A percentile compares a stretch with the other conserved stretches of the same genome.
Evolutionary conservation across 805 yeast genomes (phyloP).

Genomic region (Lachancea sp.): DNA sequence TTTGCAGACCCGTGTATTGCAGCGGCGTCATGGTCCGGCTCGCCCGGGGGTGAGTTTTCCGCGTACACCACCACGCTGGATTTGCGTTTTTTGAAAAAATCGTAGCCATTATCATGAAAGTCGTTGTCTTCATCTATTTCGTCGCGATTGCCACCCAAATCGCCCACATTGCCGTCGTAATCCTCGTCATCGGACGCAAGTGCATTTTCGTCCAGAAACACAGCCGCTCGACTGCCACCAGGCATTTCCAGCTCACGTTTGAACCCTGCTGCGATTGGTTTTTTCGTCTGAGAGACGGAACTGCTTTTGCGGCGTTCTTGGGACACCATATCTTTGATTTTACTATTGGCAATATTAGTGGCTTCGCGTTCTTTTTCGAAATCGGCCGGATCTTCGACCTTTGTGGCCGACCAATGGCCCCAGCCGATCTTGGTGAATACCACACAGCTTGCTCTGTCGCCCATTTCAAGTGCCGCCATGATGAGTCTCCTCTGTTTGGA

Average conservation of each 20-base stretch:
- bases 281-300: conserved; percentile 16
- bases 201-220: conserved; percentile 38
- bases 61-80: conserved; percentile 26
- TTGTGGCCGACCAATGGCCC: conserved; percentile 85
- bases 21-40: conserved; percentile 14
- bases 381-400: conserved; percentile 33
- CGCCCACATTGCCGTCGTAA: conserved; percentile 29
- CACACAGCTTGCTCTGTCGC: conserved; percentile 46
- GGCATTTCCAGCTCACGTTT: conserved; percentile 24
- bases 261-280: neutral
- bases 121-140: conserved; percentile 24
- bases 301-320: conserved; percentile 30
- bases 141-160: neutral
- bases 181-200: conserved; percentile 30
- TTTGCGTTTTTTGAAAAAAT: conserved; percentile 20
- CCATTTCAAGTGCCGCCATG: conserved; percentile 79
- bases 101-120: conserved; percentile 30
- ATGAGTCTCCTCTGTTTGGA: conserved; percentile 87
- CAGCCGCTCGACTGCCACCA: conserved; percentile 11
- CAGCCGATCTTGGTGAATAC: conserved; percentile 92
- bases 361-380: conserved; percentile 38
- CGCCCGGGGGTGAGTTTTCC: conserved; percentile 21
- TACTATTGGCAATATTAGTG: conserved; percentile 35
- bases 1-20: conserved; percentile 4
- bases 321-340: conserved; percentile 39